These are phyloP conservation scores for Peribolospora kevripleyi DNA, from an alignment of 768 basidiomycete genomes.

Conservation along the genomic window DNA sequence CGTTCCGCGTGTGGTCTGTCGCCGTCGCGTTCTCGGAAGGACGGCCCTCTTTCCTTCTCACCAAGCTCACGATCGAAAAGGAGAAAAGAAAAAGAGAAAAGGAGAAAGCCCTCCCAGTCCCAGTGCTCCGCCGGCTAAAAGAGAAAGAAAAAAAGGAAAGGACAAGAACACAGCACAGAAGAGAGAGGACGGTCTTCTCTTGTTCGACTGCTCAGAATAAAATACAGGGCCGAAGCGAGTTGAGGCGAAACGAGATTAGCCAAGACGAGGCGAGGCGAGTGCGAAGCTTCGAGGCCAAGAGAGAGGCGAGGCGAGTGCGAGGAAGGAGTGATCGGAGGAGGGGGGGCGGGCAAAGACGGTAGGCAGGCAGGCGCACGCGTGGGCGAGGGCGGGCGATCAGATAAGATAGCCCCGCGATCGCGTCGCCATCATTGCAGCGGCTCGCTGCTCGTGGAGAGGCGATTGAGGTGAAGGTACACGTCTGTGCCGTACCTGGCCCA, in stretches of 20 bases:
- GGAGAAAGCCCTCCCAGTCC: too few species aligned
- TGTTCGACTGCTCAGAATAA: too few species aligned
- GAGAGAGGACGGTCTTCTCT: too few species aligned
- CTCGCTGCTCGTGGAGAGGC: slow-evolving; percentile 6
- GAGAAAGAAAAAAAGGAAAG: too few species aligned
- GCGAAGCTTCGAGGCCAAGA: background rate
- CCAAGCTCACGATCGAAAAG: too few species aligned
- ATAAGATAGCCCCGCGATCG: background rate
- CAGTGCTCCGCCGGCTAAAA: too few species aligned
- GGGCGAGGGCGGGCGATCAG: background rate
- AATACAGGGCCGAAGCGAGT: too few species aligned
- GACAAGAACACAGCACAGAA: too few species aligned
- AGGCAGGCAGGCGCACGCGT: background rate
- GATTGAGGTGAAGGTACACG: slow-evolving; percentile 50
- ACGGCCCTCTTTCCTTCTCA: too few species aligned
- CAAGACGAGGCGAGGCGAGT: background rate
- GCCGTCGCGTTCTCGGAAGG: too few species aligned
- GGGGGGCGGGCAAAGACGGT: background rate
- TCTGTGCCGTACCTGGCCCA: slow-evolving; percentile 45
- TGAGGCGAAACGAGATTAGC: background rate
- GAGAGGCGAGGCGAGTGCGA: background rate
- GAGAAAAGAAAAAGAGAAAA: too few species aligned
- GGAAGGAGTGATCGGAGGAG: background rate
- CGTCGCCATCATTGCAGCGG: slow-evolving; percentile 3
- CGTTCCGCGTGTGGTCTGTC: too few species aligned